Base-by-base conservation (phyloP, 2,329 filamentous ascomycete species). In the Neurospora sp. region DNA sequence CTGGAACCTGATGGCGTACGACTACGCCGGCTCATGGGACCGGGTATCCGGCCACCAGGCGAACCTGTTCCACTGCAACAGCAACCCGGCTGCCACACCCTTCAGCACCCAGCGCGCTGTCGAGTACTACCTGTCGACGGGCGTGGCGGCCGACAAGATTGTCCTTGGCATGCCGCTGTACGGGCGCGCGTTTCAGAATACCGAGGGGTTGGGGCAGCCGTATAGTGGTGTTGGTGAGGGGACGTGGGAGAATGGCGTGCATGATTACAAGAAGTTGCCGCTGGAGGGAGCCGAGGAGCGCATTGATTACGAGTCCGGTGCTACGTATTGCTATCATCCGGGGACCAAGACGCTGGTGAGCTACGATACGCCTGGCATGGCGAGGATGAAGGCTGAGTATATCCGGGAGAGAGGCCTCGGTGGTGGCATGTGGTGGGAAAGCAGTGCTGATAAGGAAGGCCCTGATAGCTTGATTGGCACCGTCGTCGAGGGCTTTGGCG, bases 381-480 rank as follows among this genome's bases (percentile, higher is more conserved):
- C 89, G 3, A 82, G 83, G 73, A 78, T 81, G 73, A 98, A 97
- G 83, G 88, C 89, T 1, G 81, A 86, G 11, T 97, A 89, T 78
- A 87, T 97, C 77, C 86, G 84, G 76, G 78, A 86, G 23, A 82
- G 85, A 65, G 83, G 87, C 0, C 85, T 97, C 0, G 94, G 93
- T 1, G 95, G 95, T 19, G 92, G 87, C n/a, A 97, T 98, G 94
- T 98, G 93, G 93, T 97, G 93, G 93, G 94, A 97, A 82, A 92
- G 88, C 75, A 95, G 91, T 76, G 89, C 87, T 0, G 95, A 97
- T 78, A 89, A 89, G 77, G 77, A 80, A 2, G 89, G 88, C 0
- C 82, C 84, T 0, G 80, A 85, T 68, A 95, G 92, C 75, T 78
- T 97, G 77, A 93, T 94, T 69, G 81, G 79, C 6, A 89, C 85